Percentiles rank a stretch among this genome's conserved stretches.
Evolutionary conservation across 306 rosid species (phyloP).

Genomic region (Casuarina glauca): DNA sequence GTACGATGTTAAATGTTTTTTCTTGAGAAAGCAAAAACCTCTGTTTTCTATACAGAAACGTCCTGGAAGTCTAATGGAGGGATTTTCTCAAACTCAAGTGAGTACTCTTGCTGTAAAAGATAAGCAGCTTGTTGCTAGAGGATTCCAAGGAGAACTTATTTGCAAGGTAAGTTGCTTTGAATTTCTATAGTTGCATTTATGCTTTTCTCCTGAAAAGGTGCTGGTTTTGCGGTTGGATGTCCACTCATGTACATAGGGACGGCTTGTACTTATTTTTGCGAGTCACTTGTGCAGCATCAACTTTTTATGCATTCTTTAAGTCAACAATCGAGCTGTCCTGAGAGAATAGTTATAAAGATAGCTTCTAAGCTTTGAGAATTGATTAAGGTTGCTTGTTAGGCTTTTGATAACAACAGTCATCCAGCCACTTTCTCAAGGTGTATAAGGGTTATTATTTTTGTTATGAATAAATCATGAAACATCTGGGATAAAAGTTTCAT

Average conservation of each 20-base stretch:
- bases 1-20: background rate
- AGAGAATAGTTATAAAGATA: background rate
- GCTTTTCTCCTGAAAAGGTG: background rate
- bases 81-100: conserved; percentile 77
- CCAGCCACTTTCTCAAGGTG: background rate
- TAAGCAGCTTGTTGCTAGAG: conserved; percentile 81
- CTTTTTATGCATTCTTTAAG: background rate
- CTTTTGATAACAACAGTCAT: background rate
- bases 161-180: conserved; percentile 60
- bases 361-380: background rate
- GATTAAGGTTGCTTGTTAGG: background rate
- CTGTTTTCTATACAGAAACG: conserved; percentile 51
- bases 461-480: background rate
- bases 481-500: background rate
- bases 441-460: background rate
- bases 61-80: conserved; percentile 86
- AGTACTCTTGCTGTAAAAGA: conserved; percentile 85
- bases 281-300: background rate
- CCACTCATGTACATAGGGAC: background rate
- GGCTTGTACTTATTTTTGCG: background rate
- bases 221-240: background rate
- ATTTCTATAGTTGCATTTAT: background rate
- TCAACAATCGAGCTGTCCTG: background rate
- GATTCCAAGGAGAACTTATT: conserved; percentile 91
- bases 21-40: background rate